Percentiles rank a stretch among this genome's conserved stretches.
phyloP scores from a whole-genome alignment of 441 rosid genomes.

The Rhodomyrtus psidioides region DNA sequence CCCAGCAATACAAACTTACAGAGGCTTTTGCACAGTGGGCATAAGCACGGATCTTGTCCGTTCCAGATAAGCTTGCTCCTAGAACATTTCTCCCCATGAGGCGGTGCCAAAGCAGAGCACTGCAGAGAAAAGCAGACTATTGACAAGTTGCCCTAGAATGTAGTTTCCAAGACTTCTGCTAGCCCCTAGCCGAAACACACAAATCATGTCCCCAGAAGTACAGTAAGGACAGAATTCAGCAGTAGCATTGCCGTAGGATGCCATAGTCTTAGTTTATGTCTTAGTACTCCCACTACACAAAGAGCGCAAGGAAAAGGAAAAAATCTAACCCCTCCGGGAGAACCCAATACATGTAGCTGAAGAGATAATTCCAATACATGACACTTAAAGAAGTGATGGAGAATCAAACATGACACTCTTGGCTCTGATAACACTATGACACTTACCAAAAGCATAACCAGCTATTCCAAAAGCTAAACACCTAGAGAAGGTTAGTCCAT shows the following conservation, averaged over 20 bases:
- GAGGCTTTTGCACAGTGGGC: slow-evolving; percentile 84
- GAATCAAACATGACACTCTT: background rate
- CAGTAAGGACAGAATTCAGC: background rate
- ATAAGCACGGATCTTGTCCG: slow-evolving; percentile 64
- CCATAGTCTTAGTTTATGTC: background rate
- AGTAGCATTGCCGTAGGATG: background rate
- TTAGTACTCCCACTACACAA: background rate
- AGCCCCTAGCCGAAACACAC: background rate
- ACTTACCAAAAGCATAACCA: background rate
- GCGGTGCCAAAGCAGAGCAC: slow-evolving; percentile 88
- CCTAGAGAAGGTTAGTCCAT: background rate
- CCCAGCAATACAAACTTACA: slow-evolving; percentile 26
- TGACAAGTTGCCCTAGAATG: background rate
- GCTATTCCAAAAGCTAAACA: background rate
- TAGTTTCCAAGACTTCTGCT: background rate
- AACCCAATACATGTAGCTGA: background rate
- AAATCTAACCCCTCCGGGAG: background rate
- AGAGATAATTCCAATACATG: background rate
- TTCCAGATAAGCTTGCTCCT: slow-evolving; percentile 52
- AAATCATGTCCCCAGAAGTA: background rate
- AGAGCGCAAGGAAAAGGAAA: background rate
- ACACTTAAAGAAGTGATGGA: background rate
- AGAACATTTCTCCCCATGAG: slow-evolving; percentile 80
- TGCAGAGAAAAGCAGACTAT: slow-evolving; percentile 24
- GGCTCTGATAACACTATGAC: background rate